Percentiles rank a stretch among this genome's conserved stretches.
Evolutionary conservation across 805 yeast species (phyloP).

Genomic region (Starmerella bacillaris): DNA sequence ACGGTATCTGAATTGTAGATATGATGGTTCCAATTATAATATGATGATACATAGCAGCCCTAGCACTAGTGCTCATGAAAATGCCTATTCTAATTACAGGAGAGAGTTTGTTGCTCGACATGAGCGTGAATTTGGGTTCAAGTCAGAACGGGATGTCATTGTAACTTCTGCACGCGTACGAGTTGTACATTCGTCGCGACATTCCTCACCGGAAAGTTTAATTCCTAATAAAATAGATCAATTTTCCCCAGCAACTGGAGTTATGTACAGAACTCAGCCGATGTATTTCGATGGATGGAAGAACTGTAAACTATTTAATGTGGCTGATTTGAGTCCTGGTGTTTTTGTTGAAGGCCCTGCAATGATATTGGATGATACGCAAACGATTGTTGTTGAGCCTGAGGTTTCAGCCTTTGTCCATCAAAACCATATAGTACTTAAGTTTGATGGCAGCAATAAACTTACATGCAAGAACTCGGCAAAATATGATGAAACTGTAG

Average conservation of each 20-base stretch:
- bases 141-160: constrained; percentile 38
- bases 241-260: constrained; percentile 13
- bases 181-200: constrained; percentile 23
- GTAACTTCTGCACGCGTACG: constrained; percentile 63
- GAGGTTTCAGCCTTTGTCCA: constrained; percentile 37
- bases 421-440: constrained; percentile 43
- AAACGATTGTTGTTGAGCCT: constrained; percentile 60
- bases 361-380: constrained; percentile 61
- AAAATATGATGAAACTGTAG: constrained; percentile 24
- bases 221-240: constrained; percentile 3
- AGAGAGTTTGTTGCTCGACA: constrained; percentile 38
- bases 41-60: constrained; percentile 35
- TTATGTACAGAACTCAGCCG: constrained; percentile 21
- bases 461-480: no score
- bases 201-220: neutral
- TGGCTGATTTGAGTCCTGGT: constrained; percentile 40
- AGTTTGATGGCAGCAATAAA: constrained; percentile 14
- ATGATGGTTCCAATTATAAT: constrained; percentile 78
- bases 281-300: constrained; percentile 40
- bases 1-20: constrained; percentile 56
- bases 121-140: constrained; percentile 56
- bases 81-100: no score
- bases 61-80: neutral
- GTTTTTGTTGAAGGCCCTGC: constrained; percentile 49
- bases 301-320: constrained; percentile 36